Conservation (phyloP, 345 rosid genomes). For the Populus ilicifolia region DNA sequence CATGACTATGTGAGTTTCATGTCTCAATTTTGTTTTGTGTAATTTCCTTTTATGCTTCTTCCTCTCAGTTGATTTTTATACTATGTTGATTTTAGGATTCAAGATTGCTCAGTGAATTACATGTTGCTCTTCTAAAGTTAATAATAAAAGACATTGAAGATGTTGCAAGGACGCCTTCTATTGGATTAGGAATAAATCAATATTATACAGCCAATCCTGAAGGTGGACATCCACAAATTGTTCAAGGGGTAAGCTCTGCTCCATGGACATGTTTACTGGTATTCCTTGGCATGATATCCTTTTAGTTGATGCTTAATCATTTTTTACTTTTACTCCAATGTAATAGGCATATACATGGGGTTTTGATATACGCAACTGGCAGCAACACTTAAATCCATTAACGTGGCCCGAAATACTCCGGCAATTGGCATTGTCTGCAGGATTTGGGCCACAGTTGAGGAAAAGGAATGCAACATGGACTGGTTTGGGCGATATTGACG, state of each 20-base stretch:
- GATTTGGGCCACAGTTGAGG: constrained; percentile 85
- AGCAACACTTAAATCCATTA: constrained; percentile 69
- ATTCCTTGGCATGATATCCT: neutral
- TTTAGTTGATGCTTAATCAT: constrained; percentile 16
- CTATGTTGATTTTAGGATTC: constrained; percentile 65
- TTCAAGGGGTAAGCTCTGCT: constrained; percentile 74
- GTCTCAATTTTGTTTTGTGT: neutral
- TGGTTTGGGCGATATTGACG: constrained; percentile 47
- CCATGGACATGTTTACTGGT: constrained; percentile 12
- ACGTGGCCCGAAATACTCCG: constrained; percentile 98
- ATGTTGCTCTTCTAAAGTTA: constrained; percentile 70
- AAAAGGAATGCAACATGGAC: constrained; percentile 43
- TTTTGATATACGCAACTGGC: constrained; percentile 94
- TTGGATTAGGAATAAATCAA: constrained; percentile 79
- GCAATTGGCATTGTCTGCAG: constrained; percentile 82
- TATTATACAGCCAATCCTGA: constrained; percentile 82
- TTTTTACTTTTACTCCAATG: constrained; percentile 10
- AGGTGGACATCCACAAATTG: constrained; percentile 94
- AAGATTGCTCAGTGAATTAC: constrained; percentile 90
- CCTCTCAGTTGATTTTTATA: constrained; percentile 12
- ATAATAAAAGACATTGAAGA: constrained; percentile 89
- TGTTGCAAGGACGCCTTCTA: constrained; percentile 83
- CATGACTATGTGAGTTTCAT: constrained; percentile 80
- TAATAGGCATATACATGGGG: constrained; percentile 97
- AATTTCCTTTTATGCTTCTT: constrained; percentile 6